Conservation (phyloP, 192 early-diverging fungal species). For the Coemansia biformis region DNA sequence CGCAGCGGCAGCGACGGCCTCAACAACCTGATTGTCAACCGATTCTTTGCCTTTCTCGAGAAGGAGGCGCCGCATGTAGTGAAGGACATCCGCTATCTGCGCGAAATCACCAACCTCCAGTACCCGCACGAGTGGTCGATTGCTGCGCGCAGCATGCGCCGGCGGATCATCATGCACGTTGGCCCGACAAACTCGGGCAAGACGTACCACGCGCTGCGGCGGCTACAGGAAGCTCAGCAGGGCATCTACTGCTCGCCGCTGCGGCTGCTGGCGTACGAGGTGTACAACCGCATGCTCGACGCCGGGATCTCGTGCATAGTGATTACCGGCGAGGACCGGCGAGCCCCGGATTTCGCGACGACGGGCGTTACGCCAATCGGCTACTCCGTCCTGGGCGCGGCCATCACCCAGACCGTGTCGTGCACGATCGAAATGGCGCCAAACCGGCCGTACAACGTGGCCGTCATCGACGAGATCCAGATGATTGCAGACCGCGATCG, state of each 20-base stretch:
- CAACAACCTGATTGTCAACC: conserved; percentile 25
- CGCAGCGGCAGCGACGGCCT: conserved; percentile 17
- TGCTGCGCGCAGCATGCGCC: conserved; percentile 64
- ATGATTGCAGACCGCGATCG: conserved; percentile 81
- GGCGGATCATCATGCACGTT: conserved; percentile 86
- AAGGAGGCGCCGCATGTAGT: conserved; percentile 40
- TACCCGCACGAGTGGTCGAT: conserved; percentile 78
- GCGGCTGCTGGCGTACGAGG: conserved; percentile 87
- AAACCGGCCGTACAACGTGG: conserved; percentile 60
- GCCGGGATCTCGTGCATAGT: conserved; percentile 75
- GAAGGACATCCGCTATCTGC: conserved; percentile 48
- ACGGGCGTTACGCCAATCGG: conserved; percentile 14
- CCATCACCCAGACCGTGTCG: conserved; percentile 52
- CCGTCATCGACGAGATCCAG: conserved; percentile 96
- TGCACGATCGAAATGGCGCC: conserved; percentile 92
- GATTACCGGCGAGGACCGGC: conserved; percentile 86
- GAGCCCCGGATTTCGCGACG: conserved; percentile 50
- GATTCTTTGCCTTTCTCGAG: conserved; percentile 49
- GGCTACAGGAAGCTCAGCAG: conserved; percentile 53
- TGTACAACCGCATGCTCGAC: conserved; percentile 77
- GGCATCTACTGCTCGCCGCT: conserved; percentile 90
- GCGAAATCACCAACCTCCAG: conserved; percentile 66
- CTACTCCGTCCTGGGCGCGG: conserved; percentile 9
- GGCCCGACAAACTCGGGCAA: conserved; percentile 98
- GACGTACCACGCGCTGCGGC: conserved; percentile 79